Evolutionary conservation across 2,329 filamentous ascomycete species (phyloP).

Genomic region (Berkeleyomyces basicola): DNA sequence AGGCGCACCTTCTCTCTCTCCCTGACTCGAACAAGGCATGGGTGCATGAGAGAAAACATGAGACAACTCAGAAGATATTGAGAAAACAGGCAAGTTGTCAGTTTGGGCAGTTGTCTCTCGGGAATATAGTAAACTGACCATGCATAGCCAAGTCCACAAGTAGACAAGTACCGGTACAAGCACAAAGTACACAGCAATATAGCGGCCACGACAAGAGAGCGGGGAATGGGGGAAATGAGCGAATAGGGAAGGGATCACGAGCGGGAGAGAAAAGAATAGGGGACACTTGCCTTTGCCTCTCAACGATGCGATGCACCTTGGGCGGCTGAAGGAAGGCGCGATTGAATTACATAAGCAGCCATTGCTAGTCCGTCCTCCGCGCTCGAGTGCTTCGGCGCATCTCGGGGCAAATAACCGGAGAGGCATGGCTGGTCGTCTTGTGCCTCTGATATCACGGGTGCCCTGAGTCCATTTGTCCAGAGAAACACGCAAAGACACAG

Average conservation of each 20-base stretch:
- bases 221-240: background rate
- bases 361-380: no score
- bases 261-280: background rate
- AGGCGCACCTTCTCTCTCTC: background rate
- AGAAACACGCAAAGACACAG: background rate
- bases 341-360: background rate
- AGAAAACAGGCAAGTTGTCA: conserved; percentile 1
- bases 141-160: no score
- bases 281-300: background rate
- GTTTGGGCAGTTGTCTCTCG: background rate
- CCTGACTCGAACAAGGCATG: background rate
- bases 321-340: no score
- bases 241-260: background rate
- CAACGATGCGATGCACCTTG: no score
- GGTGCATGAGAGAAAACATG: background rate
- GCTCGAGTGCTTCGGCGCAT: background rate
- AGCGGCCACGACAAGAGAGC: background rate
- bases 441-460: no score
- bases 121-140: background rate
- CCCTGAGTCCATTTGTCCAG: no score
- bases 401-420: background rate
- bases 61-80: background rate
- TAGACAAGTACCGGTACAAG: no score
- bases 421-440: background rate
- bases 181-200: no score